Conservation (phyloP, 192 early-diverging fungal species). For the Polychytrium aggregatum region DNA sequence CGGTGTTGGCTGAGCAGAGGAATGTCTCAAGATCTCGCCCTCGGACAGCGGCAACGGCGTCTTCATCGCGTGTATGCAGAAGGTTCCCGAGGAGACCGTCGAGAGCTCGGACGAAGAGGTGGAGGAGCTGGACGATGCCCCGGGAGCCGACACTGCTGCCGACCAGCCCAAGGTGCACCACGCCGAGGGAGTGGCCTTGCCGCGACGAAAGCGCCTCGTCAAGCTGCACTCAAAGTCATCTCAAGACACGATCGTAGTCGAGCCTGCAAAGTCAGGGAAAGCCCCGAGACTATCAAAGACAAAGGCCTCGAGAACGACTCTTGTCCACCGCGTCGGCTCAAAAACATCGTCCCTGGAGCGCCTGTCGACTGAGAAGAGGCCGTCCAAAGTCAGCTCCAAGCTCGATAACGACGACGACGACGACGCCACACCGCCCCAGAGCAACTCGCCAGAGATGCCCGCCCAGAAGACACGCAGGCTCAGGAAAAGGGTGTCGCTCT, state of each 20-base stretch:
- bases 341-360: too few relatives aligned
- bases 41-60: conserved; percentile 76
- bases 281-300: neutral
- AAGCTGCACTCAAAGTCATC: conserved; percentile 1
- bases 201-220: conserved; percentile 3
- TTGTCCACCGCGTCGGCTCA: too few relatives aligned
- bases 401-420: neutral
- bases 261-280: conserved; percentile 5
- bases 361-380: conserved; percentile 3
- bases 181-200: conserved; percentile 2
- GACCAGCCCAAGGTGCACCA: conserved; percentile 3
- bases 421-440: neutral
- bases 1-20: conserved; percentile 26
- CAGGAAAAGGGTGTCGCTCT: neutral
- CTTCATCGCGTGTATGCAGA: conserved; percentile 80
- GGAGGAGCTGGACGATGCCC: neutral
- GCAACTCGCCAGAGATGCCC: neutral
- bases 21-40: conserved; percentile 38
- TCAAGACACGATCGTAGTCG: conserved; percentile 9
- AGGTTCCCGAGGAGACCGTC: conserved; percentile 12
- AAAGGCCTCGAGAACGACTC: too few relatives aligned
- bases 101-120: conserved; percentile 6
- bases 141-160: conserved; percentile 1
- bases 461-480: too few relatives aligned
- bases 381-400: conserved; percentile 5